phyloP scores from a whole-genome alignment of 352 stramenopile species.

The Phytopythium ostracodes region DNA sequence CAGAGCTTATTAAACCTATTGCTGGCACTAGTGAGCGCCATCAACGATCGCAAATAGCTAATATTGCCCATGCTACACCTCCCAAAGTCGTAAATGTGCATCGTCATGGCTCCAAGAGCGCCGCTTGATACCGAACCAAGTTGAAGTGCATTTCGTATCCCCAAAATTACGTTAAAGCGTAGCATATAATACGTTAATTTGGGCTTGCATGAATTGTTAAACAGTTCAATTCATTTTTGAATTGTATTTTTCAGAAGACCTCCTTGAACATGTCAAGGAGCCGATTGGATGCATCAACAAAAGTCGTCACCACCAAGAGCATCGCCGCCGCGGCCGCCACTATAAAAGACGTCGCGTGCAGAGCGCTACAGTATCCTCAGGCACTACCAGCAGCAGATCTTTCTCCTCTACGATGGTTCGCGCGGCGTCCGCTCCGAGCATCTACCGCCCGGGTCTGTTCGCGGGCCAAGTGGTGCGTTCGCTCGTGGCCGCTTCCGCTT shows the following conservation, averaged over 20 bases:
- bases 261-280: slow-evolving; percentile 1
- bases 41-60: too few species aligned
- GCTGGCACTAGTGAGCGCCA: too few species aligned
- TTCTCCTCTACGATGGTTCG: slow-evolving; percentile 34
- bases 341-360: background rate
- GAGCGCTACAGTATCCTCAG: background rate
- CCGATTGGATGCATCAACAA: slow-evolving; percentile 1
- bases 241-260: background rate
- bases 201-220: background rate
- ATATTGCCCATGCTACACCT: too few species aligned
- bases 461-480: slow-evolving; percentile 70
- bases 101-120: too few species aligned
- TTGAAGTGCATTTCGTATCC: too few species aligned
- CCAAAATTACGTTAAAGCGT: too few species aligned
- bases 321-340: background rate
- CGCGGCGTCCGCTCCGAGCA: slow-evolving; percentile 38
- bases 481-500: slow-evolving; percentile 57
- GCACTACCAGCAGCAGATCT: background rate
- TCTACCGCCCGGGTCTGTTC: slow-evolving; percentile 66
- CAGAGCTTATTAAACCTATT: too few species aligned
- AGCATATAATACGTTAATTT: background rate
- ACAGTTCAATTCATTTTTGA: background rate
- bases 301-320: background rate
- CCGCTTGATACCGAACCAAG: too few species aligned
- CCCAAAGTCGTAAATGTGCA: too few species aligned